phyloP scores from a whole-genome alignment of 2,329 filamentous ascomycete species.

The Neopestalotiopsis clavispora region DNA sequence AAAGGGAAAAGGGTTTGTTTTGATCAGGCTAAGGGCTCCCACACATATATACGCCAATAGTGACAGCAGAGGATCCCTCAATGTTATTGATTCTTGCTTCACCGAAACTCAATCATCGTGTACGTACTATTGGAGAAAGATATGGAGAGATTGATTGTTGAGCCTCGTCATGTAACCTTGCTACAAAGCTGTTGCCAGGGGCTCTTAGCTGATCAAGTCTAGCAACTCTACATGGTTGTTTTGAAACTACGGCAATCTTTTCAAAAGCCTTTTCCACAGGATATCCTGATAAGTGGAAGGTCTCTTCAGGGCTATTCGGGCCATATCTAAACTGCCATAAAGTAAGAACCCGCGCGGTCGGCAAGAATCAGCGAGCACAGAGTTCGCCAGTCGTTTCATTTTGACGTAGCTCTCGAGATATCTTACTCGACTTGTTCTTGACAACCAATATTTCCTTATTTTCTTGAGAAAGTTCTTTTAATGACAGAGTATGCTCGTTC shows the following conservation, averaged over 20 bases:
- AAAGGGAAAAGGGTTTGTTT: constrained; percentile 13
- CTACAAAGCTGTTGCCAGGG: constrained; percentile 10
- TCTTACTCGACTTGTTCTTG: constrained; percentile 10
- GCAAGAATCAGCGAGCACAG: constrained; percentile 8
- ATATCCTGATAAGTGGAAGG: constrained; percentile 4
- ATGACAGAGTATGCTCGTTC: constrained; percentile 13
- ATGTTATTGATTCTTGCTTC: not conserved
- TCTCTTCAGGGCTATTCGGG: constrained; percentile 17
- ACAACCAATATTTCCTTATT: constrained; percentile 7
- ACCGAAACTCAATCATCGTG: constrained; percentile 14
- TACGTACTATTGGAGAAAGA: constrained; percentile 15
- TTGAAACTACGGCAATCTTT: constrained; percentile 17
- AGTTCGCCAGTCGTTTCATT: constrained; percentile 16
- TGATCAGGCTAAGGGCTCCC: constrained; percentile 15
- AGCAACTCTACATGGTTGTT: constrained; percentile 16
- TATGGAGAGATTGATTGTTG: constrained; percentile 5
- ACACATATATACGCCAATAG: not conserved
- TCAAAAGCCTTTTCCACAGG: constrained; percentile 14
- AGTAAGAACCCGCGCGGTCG: constrained; percentile 15
- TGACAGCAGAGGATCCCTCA: not conserved
- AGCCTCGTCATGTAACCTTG: constrained; percentile 15
- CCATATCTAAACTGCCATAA: constrained; percentile 15
- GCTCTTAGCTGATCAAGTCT: constrained; percentile 10
- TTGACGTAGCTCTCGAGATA: constrained; percentile 12
- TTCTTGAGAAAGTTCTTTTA: not conserved